Conservation (phyloP, 1,284 basidiomycete species). For the Tilletia caries region DNA sequence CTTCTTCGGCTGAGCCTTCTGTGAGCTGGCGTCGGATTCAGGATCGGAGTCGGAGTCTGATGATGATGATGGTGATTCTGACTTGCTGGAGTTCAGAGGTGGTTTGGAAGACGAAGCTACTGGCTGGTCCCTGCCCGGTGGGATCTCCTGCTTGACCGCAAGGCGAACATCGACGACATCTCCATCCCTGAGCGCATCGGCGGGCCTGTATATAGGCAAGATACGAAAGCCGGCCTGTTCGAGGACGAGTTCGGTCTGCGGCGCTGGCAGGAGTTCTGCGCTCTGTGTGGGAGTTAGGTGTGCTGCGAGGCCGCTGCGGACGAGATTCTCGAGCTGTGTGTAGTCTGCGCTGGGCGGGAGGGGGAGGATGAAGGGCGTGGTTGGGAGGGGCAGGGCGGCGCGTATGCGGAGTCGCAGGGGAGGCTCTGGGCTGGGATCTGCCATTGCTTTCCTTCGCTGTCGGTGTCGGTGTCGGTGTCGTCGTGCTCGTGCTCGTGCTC, state of each 20-base stretch:
- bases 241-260: background rate
- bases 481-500: too few relatives aligned
- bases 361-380: slow-evolving; percentile 11
- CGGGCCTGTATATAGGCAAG: slow-evolving; percentile 7
- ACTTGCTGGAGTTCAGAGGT: too few relatives aligned
- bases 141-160: slow-evolving; percentile 3
- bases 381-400: background rate
- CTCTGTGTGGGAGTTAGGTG: background rate
- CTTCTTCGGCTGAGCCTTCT: too few relatives aligned
- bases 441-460: background rate
- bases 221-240: slow-evolving; percentile 3
- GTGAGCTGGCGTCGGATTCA: too few relatives aligned
- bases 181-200: slow-evolving; percentile 4
- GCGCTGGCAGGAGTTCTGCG: background rate
- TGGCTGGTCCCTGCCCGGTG: too few relatives aligned
- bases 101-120: too few relatives aligned
- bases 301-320: background rate
- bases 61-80: too few relatives aligned
- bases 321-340: background rate
- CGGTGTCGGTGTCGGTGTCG: background rate
- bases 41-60: too few relatives aligned
- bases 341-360: background rate
- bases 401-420: background rate
- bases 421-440: background rate
- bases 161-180: slow-evolving; percentile 7